Evolutionary conservation across 2,329 filamentous ascomycete species (phyloP).

Genomic region (Pseudonectria buxi): DNA sequence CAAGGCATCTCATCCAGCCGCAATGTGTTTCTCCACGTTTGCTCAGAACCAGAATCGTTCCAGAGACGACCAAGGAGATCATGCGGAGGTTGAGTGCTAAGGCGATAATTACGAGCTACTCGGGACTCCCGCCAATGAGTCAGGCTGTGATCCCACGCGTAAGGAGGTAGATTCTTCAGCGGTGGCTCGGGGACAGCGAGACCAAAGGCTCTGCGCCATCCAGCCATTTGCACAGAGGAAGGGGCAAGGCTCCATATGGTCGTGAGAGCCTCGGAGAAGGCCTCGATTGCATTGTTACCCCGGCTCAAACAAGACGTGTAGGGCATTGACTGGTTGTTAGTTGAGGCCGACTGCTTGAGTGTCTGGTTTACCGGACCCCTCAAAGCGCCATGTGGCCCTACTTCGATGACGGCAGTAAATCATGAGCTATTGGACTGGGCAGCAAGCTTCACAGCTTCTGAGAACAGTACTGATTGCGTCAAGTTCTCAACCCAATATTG

Average conservation of each 20-base stretch:
- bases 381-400: slow-evolving; percentile 40
- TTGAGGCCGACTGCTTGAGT: slow-evolving; percentile 38
- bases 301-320: slow-evolving; percentile 4
- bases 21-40: too few relatives aligned
- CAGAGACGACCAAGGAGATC: too few relatives aligned
- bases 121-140: too few relatives aligned
- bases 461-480: slow-evolving; percentile 27
- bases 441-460: slow-evolving; percentile 16
- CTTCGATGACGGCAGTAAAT: slow-evolving; percentile 31
- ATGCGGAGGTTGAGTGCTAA: too few relatives aligned
- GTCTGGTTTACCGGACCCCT: slow-evolving; percentile 28
- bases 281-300: slow-evolving; percentile 1
- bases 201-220: slow-evolving; percentile 3
- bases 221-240: slow-evolving; percentile 2
- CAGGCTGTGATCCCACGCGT: slow-evolving; percentile 6
- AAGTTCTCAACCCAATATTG: slow-evolving; percentile 33
- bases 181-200: slow-evolving; percentile 1
- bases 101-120: too few relatives aligned
- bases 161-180: slow-evolving; percentile 1
- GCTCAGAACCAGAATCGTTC: too few relatives aligned
- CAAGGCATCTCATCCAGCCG: too few relatives aligned
- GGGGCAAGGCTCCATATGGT: slow-evolving; percentile 2
- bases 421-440: slow-evolving; percentile 8
- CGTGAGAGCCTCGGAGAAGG: slow-evolving; percentile 1
- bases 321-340: slow-evolving; percentile 1